Conservation (phyloP, 78 protist genomes). For the Dictyostelium citrinum region DNA sequence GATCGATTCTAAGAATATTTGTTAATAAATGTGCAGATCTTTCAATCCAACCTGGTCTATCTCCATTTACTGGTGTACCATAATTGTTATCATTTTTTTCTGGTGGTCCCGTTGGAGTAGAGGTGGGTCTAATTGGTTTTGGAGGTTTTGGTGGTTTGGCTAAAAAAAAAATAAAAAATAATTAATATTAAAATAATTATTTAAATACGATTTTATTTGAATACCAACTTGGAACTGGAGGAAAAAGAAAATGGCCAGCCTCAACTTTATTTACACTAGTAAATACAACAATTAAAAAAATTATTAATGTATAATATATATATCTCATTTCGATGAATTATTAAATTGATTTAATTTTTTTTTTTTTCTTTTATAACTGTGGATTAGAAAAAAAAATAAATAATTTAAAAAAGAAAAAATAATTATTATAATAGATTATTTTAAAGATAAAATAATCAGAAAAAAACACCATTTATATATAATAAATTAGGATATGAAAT, state of each 20-base stretch:
- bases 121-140: not conserved
- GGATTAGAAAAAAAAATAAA: too few relatives aligned
- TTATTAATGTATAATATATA: not conserved
- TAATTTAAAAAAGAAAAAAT: too few relatives aligned
- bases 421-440: too few relatives aligned
- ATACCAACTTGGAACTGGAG: not conserved
- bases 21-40: not conserved
- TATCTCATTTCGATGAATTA: not conserved
- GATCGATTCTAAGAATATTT: slow-evolving; percentile 4
- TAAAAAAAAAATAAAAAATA: too few relatives aligned
- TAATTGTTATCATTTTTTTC: not conserved
- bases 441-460: too few relatives aligned
- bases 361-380: not conserved
- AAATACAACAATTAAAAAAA: not conserved
- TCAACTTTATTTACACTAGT: not conserved
- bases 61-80: not conserved
- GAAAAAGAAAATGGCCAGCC: not conserved
- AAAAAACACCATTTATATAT: not conserved
- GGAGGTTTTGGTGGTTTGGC: not conserved
- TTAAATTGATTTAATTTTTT: not conserved
- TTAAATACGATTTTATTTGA: not conserved
- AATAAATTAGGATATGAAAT: not conserved
- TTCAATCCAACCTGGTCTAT: not conserved
- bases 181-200: too few relatives aligned
- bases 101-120: not conserved